phyloP scores from a whole-genome alignment of 495 filamentous ascomycete genomes.

The Aspergillus funiculosus region DNA sequence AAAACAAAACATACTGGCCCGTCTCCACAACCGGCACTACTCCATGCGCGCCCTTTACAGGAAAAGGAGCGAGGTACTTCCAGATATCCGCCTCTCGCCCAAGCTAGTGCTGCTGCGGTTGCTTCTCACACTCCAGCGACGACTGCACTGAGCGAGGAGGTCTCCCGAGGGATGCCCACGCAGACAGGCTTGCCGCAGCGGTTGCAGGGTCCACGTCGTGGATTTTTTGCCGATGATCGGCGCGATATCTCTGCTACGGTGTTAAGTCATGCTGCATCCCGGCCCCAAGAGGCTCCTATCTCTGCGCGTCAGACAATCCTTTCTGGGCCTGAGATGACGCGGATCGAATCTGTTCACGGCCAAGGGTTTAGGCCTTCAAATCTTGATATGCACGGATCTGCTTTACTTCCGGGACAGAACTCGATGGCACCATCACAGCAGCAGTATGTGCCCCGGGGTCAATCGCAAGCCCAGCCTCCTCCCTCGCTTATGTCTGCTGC shows the following conservation, averaged over 20 bases:
- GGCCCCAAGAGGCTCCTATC: slow-evolving; percentile 29
- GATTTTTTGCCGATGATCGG: slow-evolving; percentile 41
- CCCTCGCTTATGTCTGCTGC: slow-evolving; percentile 24
- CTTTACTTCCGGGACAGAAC: slow-evolving; percentile 16
- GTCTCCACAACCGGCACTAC: slow-evolving; percentile 29
- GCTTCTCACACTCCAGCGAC: slow-evolving; percentile 15
- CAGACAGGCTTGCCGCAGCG: slow-evolving; percentile 26
- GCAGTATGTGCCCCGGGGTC: slow-evolving; percentile 29
- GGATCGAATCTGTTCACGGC: slow-evolving; percentile 33
- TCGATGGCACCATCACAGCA: slow-evolving; percentile 15
- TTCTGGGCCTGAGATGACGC: slow-evolving; percentile 29
- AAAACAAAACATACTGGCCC: slow-evolving; percentile 38
- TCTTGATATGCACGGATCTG: slow-evolving; percentile 25
- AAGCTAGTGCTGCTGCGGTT: slow-evolving; percentile 37
- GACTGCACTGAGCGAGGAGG: slow-evolving; percentile 31
- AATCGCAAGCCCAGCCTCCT: slow-evolving; percentile 21
- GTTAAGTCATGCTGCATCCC: slow-evolving; percentile 25
- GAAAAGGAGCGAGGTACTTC: slow-evolving; percentile 36
- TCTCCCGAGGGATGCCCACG: slow-evolving; percentile 26
- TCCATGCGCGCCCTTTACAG: slow-evolving; percentile 27
- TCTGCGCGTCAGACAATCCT: slow-evolving; percentile 30
- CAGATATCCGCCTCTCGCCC: slow-evolving; percentile 41
- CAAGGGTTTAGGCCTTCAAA: slow-evolving; percentile 22
- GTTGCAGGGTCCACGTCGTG: slow-evolving; percentile 36
- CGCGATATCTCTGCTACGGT: slow-evolving; percentile 35